Evolutionary conservation across 2,329 filamentous ascomycete genomes (phyloP).

Genomic region (Incumbomyces lentus): DNA sequence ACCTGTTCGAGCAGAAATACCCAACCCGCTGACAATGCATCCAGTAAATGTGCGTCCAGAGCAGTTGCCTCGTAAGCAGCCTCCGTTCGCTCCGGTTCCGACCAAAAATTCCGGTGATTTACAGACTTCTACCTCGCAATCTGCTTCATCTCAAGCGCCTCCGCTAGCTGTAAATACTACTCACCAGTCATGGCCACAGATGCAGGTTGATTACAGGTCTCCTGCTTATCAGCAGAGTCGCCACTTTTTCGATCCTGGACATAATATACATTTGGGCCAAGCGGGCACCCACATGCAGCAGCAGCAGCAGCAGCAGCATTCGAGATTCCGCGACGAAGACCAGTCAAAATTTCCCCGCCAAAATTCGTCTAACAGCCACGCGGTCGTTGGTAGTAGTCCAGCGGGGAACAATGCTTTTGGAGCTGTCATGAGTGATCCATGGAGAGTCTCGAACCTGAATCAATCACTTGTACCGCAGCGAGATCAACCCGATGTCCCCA

Average conservation of each 20-base stretch:
- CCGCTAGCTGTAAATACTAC: neutral
- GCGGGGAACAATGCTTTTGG: neutral
- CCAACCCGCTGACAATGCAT: constrained; percentile 5
- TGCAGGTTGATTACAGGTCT: constrained; percentile 1
- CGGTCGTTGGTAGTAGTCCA: neutral
- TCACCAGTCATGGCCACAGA: neutral
- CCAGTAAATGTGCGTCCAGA: neutral
- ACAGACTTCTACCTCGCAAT: neutral
- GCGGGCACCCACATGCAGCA: too few species aligned
- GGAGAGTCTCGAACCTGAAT: too few species aligned
- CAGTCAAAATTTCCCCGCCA: neutral
- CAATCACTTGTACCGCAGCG: too few species aligned
- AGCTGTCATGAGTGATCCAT: neutral
- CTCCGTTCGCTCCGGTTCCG: neutral
- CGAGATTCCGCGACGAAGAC: neutral
- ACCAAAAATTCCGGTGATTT: neutral
- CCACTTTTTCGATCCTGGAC: neutral
- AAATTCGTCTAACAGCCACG: neutral
- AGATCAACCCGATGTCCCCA: too few species aligned
- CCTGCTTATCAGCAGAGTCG: constrained; percentile 3
- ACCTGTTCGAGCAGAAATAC: neutral
- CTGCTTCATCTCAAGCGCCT: neutral
- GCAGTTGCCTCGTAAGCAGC: neutral
- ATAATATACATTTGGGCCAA: neutral
- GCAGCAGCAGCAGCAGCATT: too few species aligned